Evolutionary conservation across 164 flowering plant species (phyloP).

Genomic region (Berberis vulgaris): DNA sequence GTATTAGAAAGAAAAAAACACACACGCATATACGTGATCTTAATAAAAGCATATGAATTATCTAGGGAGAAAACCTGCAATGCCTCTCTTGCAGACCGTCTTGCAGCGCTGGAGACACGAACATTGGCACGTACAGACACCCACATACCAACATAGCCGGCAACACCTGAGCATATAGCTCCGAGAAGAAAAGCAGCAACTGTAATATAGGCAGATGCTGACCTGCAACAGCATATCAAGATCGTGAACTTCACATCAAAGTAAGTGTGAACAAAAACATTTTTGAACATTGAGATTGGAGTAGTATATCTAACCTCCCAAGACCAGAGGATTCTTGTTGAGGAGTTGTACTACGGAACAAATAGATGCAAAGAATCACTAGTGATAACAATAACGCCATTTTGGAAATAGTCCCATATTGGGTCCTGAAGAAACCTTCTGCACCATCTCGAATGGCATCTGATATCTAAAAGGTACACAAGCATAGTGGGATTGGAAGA

Average conservation of each 20-base stretch:
- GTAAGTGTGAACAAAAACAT: not conserved
- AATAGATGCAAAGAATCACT: conserved; percentile 67
- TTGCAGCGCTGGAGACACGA: conserved; percentile 98
- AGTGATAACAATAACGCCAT: conserved; percentile 81
- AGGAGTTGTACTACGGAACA: conserved; percentile 79
- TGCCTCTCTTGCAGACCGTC: conserved; percentile 95
- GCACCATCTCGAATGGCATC: conserved; percentile 99
- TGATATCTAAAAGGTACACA: conserved; percentile 59
- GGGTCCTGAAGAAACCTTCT: conserved; percentile 96
- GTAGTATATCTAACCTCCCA: conserved; percentile 49
- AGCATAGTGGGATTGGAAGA: conserved; percentile 9
- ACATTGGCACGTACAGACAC: conserved; percentile 99
- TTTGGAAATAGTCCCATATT: conserved; percentile 92
- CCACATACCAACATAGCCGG: conserved; percentile 99
- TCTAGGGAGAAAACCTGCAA: conserved; percentile 57
- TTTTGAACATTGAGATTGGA: not conserved
- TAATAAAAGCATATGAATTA: not conserved
- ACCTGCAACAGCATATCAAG: conserved; percentile 41
- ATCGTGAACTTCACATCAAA: not conserved
- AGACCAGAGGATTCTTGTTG: conserved; percentile 86
- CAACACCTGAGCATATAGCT: conserved; percentile 92
- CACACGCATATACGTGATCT: not conserved
- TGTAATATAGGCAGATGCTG: conserved; percentile 80
- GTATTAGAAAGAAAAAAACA: conserved; percentile 3
- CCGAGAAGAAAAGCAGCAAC: conserved; percentile 94